Evolutionary conservation across 495 filamentous ascomycete species (phyloP).

Genomic region (Aspergillus funiculosus): DNA sequence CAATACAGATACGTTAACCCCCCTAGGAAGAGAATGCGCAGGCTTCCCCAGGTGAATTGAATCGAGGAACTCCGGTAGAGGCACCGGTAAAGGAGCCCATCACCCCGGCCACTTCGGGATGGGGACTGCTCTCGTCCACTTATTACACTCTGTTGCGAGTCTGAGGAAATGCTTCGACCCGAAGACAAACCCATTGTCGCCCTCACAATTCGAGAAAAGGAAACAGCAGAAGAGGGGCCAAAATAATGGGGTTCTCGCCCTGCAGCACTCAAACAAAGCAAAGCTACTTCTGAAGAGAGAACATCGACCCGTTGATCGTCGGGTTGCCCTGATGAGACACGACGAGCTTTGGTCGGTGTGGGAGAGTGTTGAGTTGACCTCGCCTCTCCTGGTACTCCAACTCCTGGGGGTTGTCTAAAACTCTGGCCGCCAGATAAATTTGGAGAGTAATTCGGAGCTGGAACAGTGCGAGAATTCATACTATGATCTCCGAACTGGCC

Average conservation of each 20-base stretch:
- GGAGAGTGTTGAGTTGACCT: too few relatives aligned
- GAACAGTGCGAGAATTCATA: too few relatives aligned
- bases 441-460: neutral
- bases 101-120: too few relatives aligned
- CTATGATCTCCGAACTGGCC: too few relatives aligned
- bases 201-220: neutral
- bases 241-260: neutral
- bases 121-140: neutral
- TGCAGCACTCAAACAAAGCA: neutral
- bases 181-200: neutral
- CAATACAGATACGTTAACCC: constrained; percentile 1
- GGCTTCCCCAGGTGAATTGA: neutral
- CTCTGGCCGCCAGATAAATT: neutral
- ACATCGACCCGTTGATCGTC: neutral
- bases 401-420: too few relatives aligned
- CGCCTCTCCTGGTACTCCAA: neutral
- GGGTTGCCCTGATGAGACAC: too few relatives aligned
- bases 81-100: too few relatives aligned
- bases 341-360: too few relatives aligned
- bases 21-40: neutral
- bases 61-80: neutral
- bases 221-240: neutral
- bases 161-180: neutral
- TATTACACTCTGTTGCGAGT: too few relatives aligned
- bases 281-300: neutral